These are phyloP conservation scores for Lipomyces anomalus DNA, from an alignment of 805 yeast genomes.

Conservation along the genomic window DNA sequence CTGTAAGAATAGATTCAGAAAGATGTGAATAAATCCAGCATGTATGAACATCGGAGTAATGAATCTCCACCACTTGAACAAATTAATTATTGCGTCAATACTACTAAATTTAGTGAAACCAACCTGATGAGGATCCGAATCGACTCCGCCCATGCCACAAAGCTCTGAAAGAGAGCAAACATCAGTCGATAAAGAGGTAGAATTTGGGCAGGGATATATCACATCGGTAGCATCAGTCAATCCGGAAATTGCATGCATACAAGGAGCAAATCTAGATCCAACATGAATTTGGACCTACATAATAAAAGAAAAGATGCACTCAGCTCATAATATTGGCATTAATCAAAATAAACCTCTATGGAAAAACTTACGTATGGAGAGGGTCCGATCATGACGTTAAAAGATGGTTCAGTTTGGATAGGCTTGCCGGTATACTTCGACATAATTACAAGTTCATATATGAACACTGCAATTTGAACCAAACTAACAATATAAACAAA, in stretches of 20 bases:
- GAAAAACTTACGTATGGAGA: constrained; percentile 46
- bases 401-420: constrained; percentile 62
- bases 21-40: constrained; percentile 66
- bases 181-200: constrained; percentile 49
- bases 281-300: constrained; percentile 44
- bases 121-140: constrained; percentile 45
- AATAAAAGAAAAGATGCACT: not conserved
- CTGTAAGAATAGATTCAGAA: constrained; percentile 58
- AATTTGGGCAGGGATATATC: constrained; percentile 62
- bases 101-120: not conserved
- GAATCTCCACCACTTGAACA: constrained; percentile 51
- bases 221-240: constrained; percentile 45
- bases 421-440: constrained; percentile 55
- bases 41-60: constrained; percentile 67
- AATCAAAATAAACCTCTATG: no score
- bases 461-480: constrained; percentile 48
- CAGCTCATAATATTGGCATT: not conserved
- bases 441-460: constrained; percentile 56
- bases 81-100: not conserved
- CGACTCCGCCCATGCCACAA: constrained; percentile 55
- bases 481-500: constrained; percentile 29
- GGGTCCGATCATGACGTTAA: constrained; percentile 78
- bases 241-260: constrained; percentile 52
- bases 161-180: constrained; percentile 53
- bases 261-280: constrained; percentile 68